These are phyloP conservation scores for Coemansia guatemalensis DNA, from an alignment of 192 early-diverging fungal genomes.

Conservation along the genomic window DNA sequence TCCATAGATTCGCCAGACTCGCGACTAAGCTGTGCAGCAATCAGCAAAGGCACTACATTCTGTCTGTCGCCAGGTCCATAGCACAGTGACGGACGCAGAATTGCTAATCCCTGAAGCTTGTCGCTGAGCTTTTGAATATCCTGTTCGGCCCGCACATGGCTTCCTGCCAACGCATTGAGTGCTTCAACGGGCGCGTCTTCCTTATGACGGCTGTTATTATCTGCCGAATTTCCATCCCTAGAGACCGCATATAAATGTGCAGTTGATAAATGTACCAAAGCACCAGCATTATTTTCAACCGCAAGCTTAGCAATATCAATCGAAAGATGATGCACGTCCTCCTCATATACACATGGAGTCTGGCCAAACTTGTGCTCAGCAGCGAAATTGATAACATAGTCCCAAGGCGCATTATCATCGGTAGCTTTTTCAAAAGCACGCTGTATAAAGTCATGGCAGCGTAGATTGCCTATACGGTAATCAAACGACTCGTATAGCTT, in stretches of 20 bases:
- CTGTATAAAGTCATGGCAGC: slow-evolving; percentile 50
- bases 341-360: slow-evolving; percentile 63
- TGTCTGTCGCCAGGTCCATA: slow-evolving; percentile 79
- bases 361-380: slow-evolving; percentile 93
- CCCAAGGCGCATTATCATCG: slow-evolving; percentile 73
- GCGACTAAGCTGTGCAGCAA: slow-evolving; percentile 88
- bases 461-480: slow-evolving; percentile 50
- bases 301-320: slow-evolving; percentile 82
- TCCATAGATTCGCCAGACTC: slow-evolving; percentile 85
- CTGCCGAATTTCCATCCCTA: not conserved
- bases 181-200: slow-evolving; percentile 31
- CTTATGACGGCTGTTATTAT: not conserved
- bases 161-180: slow-evolving; percentile 15
- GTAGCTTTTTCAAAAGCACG: slow-evolving; percentile 65
- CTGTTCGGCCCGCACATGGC: slow-evolving; percentile 30
- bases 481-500: slow-evolving; percentile 31
- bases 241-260: slow-evolving; percentile 74
- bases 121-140: slow-evolving; percentile 28
- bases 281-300: slow-evolving; percentile 66
- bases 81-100: slow-evolving; percentile 83
- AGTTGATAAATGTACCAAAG: slow-evolving; percentile 85
- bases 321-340: slow-evolving; percentile 58
- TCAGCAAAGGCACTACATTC: slow-evolving; percentile 80
- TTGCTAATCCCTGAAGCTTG: slow-evolving; percentile 66
- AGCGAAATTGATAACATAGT: slow-evolving; percentile 95